Conservation (phyloP, 768 basidiomycete species). For the Auricularia sp. region DNA sequence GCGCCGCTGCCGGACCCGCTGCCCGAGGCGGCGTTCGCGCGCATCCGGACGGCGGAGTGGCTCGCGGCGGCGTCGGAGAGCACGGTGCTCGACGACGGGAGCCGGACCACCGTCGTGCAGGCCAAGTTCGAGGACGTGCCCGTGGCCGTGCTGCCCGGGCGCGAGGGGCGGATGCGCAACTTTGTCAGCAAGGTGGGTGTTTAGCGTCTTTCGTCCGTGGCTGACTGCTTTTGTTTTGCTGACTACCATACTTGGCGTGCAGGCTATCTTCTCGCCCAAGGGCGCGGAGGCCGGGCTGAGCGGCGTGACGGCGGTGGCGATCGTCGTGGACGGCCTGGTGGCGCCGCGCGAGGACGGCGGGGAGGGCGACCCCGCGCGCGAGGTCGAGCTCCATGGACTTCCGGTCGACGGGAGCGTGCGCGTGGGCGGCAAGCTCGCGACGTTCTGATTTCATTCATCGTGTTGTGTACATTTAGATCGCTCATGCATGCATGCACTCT, state of each 20-base stretch:
- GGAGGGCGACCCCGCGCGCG: conserved; percentile 22
- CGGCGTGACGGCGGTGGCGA: conserved; percentile 52
- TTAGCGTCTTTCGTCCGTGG: not conserved
- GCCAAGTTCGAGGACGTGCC: conserved; percentile 67
- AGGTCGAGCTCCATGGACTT: conserved; percentile 50
- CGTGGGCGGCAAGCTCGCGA: conserved; percentile 46
- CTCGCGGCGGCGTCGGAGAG: conserved; percentile 25
- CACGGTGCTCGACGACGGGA: conserved; percentile 27
- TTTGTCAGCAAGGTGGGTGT: conserved; percentile 63
- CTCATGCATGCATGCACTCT: too few species aligned
- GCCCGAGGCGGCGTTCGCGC: conserved; percentile 65
- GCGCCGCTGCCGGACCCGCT: conserved; percentile 53
- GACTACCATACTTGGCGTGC: not conserved
- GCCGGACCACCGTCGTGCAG: conserved; percentile 46
- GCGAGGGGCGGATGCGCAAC: conserved; percentile 62
- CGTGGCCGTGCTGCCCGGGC: conserved; percentile 65
- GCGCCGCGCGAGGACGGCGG: conserved; percentile 32
- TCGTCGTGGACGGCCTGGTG: conserved; percentile 46
- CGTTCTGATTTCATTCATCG: too few species aligned
- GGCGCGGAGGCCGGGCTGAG: conserved; percentile 63
- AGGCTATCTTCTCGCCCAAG: conserved; percentile 60
- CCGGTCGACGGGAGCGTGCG: conserved; percentile 60
- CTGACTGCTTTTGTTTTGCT: not conserved
- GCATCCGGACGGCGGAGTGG: conserved; percentile 66
- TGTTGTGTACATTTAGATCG: too few species aligned